These are phyloP conservation scores for Solanum okadae DNA, from an alignment of 257 asterid species.

Conservation along the genomic window DNA sequence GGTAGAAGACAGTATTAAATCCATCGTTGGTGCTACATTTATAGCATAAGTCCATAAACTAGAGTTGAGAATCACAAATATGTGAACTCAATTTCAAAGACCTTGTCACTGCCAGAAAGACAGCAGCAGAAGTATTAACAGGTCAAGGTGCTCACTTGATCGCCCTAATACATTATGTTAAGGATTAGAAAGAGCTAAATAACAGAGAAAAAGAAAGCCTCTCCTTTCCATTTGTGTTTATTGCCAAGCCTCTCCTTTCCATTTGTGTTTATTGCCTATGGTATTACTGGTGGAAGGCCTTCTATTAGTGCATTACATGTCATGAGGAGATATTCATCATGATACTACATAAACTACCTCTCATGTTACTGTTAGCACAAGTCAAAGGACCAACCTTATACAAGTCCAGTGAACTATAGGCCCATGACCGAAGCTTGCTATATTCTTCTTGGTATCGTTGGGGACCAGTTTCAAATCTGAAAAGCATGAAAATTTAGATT, in stretches of 20 bases:
- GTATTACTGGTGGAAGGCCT: background rate
- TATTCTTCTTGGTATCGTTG: constrained; percentile 82
- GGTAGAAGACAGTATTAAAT: background rate
- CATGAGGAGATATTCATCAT: background rate
- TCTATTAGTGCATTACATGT: background rate
- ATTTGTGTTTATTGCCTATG: background rate
- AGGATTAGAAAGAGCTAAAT: background rate
- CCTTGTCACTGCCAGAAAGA: background rate
- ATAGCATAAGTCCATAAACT: background rate
- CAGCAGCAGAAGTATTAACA: background rate
- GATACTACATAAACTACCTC: background rate
- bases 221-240: background rate
- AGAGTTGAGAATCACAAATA: background rate
- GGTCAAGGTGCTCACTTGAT: background rate
- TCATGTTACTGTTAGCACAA: background rate
- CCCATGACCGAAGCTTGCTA: constrained; percentile 89
- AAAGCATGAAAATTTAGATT: constrained; percentile 1
- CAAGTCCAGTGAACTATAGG: constrained; percentile 81
- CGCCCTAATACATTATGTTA: background rate
- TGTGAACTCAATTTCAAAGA: background rate
- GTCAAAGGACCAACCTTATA: constrained; percentile 53
- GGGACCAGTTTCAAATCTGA: constrained; percentile 62
- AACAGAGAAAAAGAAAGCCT: background rate
- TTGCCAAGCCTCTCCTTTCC: background rate
- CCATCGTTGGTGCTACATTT: background rate